Percentiles rank a stretch among this genome's conserved stretches.
These are phyloP conservation scores for Paxillus involutus DNA, from an alignment of 768 basidiomycete species.

Conservation along the genomic window DNA sequence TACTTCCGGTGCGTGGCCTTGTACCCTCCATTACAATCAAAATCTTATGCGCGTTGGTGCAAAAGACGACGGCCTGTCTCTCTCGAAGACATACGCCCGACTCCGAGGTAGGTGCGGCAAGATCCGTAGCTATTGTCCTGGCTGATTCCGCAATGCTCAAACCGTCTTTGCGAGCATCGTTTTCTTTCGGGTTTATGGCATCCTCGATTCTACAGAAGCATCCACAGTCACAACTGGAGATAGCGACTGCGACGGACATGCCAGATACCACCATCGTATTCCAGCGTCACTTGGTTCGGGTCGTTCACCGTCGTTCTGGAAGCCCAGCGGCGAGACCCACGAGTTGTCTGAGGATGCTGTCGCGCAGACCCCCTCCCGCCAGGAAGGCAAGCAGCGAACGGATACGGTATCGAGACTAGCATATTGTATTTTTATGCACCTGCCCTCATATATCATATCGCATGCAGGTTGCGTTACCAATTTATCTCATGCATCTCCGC, in stretches of 20 bases:
- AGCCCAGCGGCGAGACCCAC: constrained; percentile 15
- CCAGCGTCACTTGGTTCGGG: constrained; percentile 46
- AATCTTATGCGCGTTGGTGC: background rate
- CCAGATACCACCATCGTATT: constrained; percentile 66
- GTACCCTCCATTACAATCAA: background rate
- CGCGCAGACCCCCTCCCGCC: no score
- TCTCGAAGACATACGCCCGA: constrained; percentile 46
- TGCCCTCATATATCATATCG: background rate
- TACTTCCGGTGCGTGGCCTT: constrained; percentile 47
- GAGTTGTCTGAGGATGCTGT: no score
- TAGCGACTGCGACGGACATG: constrained; percentile 35
- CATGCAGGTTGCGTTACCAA: background rate
- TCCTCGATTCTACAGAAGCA: constrained; percentile 47
- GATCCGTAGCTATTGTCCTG: background rate
- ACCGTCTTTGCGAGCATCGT: constrained; percentile 67
- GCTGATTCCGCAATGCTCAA: no score
- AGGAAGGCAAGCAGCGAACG: no score
- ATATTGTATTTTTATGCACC: no score
- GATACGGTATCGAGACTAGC: no score
- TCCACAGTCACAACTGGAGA: constrained; percentile 1
- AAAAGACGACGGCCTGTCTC: constrained; percentile 43
- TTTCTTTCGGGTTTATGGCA: constrained; percentile 35
- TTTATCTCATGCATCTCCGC: no score
- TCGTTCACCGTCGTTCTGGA: constrained; percentile 39
- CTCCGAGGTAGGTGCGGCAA: constrained; percentile 46